Percentiles rank a stretch among this genome's conserved stretches.
These are phyloP conservation scores for Emergomyces orientalis DNA, from an alignment of 2,329 filamentous ascomycete species.

Conservation along the genomic window DNA sequence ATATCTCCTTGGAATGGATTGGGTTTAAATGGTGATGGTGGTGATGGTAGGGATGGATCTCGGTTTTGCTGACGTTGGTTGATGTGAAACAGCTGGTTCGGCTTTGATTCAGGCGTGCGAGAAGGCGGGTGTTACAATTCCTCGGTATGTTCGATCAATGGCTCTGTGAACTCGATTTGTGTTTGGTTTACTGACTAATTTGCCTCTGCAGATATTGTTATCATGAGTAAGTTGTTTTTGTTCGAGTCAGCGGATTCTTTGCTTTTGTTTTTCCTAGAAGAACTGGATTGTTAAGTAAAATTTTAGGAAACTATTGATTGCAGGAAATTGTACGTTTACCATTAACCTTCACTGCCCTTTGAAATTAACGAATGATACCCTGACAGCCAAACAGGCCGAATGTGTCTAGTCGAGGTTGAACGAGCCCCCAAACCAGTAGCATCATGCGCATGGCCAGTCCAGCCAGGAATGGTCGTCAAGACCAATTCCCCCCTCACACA, in stretches of 20 bases:
- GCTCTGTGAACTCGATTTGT: neutral
- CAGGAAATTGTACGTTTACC: slow-evolving; percentile 66
- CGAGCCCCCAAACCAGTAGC: slow-evolving; percentile 92
- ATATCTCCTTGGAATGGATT: neutral
- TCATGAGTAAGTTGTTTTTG: slow-evolving; percentile 63
- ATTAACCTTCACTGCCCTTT: neutral
- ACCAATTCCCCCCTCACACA: slow-evolving; percentile 92
- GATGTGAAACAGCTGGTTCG: slow-evolving; percentile 61
- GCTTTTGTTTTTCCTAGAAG: neutral
- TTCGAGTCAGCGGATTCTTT: neutral
- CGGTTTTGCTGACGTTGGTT: neutral
- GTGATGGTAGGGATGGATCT: no score
- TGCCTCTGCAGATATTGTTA: slow-evolving; percentile 72
- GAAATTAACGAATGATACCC: neutral
- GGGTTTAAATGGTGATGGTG: slow-evolving; percentile 30
- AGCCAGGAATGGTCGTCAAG: slow-evolving; percentile 98
- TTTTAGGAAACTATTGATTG: slow-evolving; percentile 87
- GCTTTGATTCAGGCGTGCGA: slow-evolving; percentile 98
- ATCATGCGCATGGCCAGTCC: slow-evolving; percentile 97
- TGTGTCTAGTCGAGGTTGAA: slow-evolving; percentile 98
- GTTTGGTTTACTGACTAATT: neutral
- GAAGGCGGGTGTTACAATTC: slow-evolving; percentile 84
- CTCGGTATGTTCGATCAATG: slow-evolving; percentile 50
- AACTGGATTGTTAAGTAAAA: slow-evolving; percentile 8
- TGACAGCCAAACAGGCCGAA: slow-evolving; percentile 48